phyloP scores from a whole-genome alignment of 2,329 filamentous ascomycete species.

The Fusarium tjaetaba region DNA sequence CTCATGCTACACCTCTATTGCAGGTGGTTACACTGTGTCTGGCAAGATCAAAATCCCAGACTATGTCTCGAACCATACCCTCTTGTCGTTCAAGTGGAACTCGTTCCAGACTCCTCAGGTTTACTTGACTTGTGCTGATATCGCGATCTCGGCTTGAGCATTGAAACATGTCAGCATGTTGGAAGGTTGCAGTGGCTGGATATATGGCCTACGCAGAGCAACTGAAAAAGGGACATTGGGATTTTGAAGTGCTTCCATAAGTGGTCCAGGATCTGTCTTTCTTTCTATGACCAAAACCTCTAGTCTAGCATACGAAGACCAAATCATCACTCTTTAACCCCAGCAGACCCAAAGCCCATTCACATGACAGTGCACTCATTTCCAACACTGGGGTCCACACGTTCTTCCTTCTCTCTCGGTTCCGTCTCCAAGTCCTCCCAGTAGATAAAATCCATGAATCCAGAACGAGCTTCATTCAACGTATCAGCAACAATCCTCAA shows the following conservation, averaged over 20 bases:
- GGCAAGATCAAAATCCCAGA: slow-evolving; percentile 62
- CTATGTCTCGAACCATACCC: slow-evolving; percentile 59
- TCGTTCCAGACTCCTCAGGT: slow-evolving; percentile 64
- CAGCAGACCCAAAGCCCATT: rapidly evolving
- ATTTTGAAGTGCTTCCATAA: no score
- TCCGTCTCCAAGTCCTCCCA: slow-evolving; percentile 18
- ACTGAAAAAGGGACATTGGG: no score
- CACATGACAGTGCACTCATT: neutral
- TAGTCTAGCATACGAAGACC: neutral
- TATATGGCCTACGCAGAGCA: no score
- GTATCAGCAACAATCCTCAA: slow-evolving; percentile 6
- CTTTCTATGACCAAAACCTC: no score
- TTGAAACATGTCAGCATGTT: no score
- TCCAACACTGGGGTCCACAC: neutral
- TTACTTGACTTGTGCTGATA: slow-evolving; percentile 64
- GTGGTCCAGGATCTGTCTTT: neutral
- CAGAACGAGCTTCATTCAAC: neutral
- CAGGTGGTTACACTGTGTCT: slow-evolving; percentile 63
- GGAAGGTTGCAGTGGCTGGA: no score
- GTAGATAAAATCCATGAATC: slow-evolving; percentile 23
- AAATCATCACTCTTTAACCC: neutral
- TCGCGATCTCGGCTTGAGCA: slow-evolving; percentile 50
- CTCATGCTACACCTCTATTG: slow-evolving; percentile 62
- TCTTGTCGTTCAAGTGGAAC: slow-evolving; percentile 65
- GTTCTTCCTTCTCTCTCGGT: neutral